Conservation (phyloP, 202 grass and related monocot genomes). For the Schoenoplectus tabernaemontani region DNA sequence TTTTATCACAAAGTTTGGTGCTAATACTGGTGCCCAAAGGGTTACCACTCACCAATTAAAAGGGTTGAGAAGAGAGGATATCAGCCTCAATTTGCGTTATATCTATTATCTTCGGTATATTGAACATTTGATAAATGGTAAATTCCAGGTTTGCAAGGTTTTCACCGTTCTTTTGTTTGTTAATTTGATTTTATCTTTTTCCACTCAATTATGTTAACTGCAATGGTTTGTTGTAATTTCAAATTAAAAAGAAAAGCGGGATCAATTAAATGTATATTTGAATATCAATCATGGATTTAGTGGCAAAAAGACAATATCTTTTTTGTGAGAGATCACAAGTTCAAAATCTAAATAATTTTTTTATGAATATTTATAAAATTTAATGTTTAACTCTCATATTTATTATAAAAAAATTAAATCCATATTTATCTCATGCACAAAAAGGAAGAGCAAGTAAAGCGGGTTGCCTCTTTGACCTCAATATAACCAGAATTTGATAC, state of each 20-base stretch:
- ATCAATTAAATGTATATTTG: too few relatives aligned
- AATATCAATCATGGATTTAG: too few relatives aligned
- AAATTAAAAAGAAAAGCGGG: background rate
- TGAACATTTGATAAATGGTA: background rate
- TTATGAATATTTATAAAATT: too few relatives aligned
- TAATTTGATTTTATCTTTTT: background rate
- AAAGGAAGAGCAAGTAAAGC: background rate
- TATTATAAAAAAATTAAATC: too few relatives aligned
- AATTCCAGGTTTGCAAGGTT: background rate
- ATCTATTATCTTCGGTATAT: too few relatives aligned
- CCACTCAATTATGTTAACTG: background rate
- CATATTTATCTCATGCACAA: background rate
- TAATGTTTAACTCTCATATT: too few relatives aligned
- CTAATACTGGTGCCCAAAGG: background rate
- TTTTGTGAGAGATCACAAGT: too few relatives aligned
- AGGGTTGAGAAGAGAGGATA: too few relatives aligned
- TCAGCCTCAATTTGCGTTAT: too few relatives aligned
- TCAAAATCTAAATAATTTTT: too few relatives aligned
- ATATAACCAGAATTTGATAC: conserved; percentile 5
- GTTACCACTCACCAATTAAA: background rate
- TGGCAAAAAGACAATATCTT: too few relatives aligned
- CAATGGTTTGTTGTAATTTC: background rate
- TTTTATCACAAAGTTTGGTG: too few relatives aligned
- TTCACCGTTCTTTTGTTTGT: background rate
- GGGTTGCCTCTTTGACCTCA: background rate